phyloP scores from a whole-genome alignment of 31 red algal species.

The Asparagopsis taxiformis region DNA sequence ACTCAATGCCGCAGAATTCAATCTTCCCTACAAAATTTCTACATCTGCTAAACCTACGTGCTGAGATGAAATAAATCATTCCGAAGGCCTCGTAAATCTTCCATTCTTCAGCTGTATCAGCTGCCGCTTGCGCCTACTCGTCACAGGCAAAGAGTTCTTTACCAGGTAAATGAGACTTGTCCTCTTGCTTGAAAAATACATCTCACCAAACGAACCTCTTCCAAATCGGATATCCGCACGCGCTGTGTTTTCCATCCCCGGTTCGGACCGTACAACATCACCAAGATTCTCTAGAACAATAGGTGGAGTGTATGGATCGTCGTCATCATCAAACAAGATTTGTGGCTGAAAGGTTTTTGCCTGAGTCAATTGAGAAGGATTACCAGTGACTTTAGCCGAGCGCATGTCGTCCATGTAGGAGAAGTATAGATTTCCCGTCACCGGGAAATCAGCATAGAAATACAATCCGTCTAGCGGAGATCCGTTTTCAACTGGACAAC shows the following conservation, averaged over 20 bases:
- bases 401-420: conserved; percentile 30
- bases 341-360: conserved; percentile 32
- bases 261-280: conserved; percentile 29
- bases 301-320: conserved; percentile 12
- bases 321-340: conserved; percentile 38
- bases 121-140: too few relatives aligned
- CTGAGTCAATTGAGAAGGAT: conserved; percentile 31
- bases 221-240: too few relatives aligned
- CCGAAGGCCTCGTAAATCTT: too few relatives aligned
- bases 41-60: too few relatives aligned
- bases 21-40: too few relatives aligned
- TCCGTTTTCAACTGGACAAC: conserved; percentile 38
- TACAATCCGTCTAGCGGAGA: conserved; percentile 57
- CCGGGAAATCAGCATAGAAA: conserved; percentile 63
- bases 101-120: too few relatives aligned
- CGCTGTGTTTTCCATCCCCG: background rate
- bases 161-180: too few relatives aligned
- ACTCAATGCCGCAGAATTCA: too few relatives aligned
- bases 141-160: too few relatives aligned
- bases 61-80: too few relatives aligned
- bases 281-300: conserved; percentile 30
- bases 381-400: conserved; percentile 14
- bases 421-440: conserved; percentile 46
- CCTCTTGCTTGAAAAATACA: too few relatives aligned
- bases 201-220: too few relatives aligned